Evolutionary conservation across 495 filamentous ascomycete species (phyloP), one percentile per base, ranked within the genome.

Genomic region (Penicillium dipodomyicola): DNA sequence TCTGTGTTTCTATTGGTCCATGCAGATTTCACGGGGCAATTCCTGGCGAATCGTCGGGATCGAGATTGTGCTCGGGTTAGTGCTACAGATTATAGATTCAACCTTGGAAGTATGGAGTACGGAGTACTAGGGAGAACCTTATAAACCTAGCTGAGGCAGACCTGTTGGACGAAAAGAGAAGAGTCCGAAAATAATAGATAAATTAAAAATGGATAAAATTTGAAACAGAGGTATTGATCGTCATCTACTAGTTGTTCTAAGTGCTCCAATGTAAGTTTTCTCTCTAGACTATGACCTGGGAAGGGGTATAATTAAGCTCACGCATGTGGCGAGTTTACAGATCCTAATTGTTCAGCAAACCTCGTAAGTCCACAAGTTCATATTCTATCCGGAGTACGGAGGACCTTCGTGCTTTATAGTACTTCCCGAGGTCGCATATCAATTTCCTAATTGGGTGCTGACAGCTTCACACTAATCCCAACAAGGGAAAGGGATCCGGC

Each of bases 401-500:
- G 33, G 15, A 35, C 33, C 0, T 6, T 12, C 4, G 32, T 35
- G 6, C 4, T 35, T 35, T 35, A 15, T 35, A 35, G 33, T 37
- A 37, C 33, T n/a, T 37, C n/a, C n/a, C n/a, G n/a, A n/a, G n/a
- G n/a, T n/a, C 5, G 14, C 9, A 39, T 39, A 39, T 39, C n/a
- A 39, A 39, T 39, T n/a, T 14, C 14, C 5, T 4, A 5, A 14
- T 33, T 9, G 35, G 35, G 33, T 2, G 33, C 33, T 17, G 35
- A 32, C 5, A 11, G 20, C 7, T 11, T 11, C 3, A 5, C 20
- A 6, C 50, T 52, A 52, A 22, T 2, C 50, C 50, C 4, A 0
- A 23, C 43, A 43, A 2, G 50, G 50, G 0, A 52, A 43, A 40
- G 20, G 25, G n/a, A 43, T 43, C 50, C 50, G 50, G 29, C 5